Evolutionary conservation across 805 yeast genomes (phyloP), one percentile per base, ranked within the genome.

Genomic region (Kuraishia piskuri): DNA sequence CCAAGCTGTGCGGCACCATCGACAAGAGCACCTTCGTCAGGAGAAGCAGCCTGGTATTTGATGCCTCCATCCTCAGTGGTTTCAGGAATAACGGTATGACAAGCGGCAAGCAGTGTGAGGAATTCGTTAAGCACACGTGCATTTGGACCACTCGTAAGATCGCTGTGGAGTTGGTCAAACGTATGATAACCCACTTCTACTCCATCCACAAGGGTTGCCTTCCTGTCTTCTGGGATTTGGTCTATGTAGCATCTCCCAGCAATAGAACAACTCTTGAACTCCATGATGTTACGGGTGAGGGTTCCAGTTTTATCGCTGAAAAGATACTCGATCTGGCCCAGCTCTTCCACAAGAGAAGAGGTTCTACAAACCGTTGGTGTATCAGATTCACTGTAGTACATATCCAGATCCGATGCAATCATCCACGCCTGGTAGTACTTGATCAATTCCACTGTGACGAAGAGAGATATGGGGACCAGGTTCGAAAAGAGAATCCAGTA

Each of bases 241-340:
- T 79, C 87, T 44, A 90, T 87, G 66, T 91, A 94, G 63, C 96
- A 88, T 53, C 80, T 81, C 0, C 98, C 99, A 2, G 90, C 97
- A 64, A 94, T 90, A 0, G 97, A 81, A 62, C 97, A 90, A 8
- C 94, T 83, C 66, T 88, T 90, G 71, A 89, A 94, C 68, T 90
- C 98, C 99, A 94, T 94, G 53, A 94, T 86, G 64, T 94, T 94
- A 68, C 97, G 74, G 0, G 99, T 94, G 55, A 94, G 75, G 0
- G 99, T 94, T 26, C 99, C 99, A 0, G 99, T 94, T 66, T 94
- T 94, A 68, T 94, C 99, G 67, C 96, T 88, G 71, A 94, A 94
- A 22, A 94, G 88, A 64, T 90, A 91, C 65, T 92, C 95, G 62
- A 94, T 91, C 68, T 94, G 99, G 24, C 99, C 99, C 58, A 94